A percentile compares a stretch with the other conserved stretches of the same genome.
Conservation (phyloP, 257 asterid genomes). For the Orobanche coerulescens region DNA sequence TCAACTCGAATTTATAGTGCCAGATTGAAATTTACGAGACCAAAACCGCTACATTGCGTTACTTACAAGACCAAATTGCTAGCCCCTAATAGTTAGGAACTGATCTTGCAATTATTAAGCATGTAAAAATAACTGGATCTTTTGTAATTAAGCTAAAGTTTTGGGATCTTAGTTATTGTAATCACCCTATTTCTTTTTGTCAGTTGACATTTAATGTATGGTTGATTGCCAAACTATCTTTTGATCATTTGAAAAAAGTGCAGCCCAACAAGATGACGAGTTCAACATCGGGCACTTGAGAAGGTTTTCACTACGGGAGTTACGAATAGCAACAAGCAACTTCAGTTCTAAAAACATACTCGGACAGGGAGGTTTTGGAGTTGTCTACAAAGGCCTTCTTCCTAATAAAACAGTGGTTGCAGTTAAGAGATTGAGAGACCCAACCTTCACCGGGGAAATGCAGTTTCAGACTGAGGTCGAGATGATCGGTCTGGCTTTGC, state of each 20-base stretch:
- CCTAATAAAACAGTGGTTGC: constrained; percentile 66
- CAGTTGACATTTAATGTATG: background rate
- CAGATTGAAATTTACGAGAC: too few relatives aligned
- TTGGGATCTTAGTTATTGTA: too few relatives aligned
- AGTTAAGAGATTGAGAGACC: constrained; percentile 76
- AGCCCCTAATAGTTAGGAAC: too few relatives aligned
- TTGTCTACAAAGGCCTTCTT: constrained; percentile 75
- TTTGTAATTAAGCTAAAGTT: too few relatives aligned
- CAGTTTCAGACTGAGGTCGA: constrained; percentile 97
- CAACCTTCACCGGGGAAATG: constrained; percentile 77
- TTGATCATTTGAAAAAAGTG: background rate
- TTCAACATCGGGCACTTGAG: constrained; percentile 54
- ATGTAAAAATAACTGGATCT: too few relatives aligned
- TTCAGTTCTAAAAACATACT: constrained; percentile 70
- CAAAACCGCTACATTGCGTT: too few relatives aligned
- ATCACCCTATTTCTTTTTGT: constrained; percentile 2
- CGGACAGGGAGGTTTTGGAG: constrained; percentile 94
- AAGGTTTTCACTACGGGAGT: constrained; percentile 72
- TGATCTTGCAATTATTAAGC: too few relatives aligned
- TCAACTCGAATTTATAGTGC: too few relatives aligned
- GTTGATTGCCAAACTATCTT: background rate
- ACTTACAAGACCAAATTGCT: too few relatives aligned
- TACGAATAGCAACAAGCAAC: constrained; percentile 73
- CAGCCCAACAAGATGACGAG: constrained; percentile 81
- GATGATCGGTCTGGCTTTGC: constrained; percentile 92